phyloP scores from a whole-genome alignment of 164 flowering plant genomes.

The Euptelea pleiosperma region DNA sequence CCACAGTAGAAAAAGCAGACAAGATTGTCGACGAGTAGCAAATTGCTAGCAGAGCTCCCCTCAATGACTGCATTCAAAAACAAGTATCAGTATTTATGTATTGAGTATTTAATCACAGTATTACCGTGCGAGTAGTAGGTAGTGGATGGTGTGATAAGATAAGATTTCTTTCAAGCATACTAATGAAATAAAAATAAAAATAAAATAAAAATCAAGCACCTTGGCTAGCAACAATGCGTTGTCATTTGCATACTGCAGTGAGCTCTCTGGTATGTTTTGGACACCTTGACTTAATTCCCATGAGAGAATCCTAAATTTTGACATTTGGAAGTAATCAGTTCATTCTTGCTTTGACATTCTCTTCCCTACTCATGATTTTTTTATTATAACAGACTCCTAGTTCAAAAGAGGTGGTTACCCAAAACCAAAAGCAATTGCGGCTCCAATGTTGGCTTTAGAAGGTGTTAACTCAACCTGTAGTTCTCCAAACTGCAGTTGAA shows the following conservation, averaged over 20 bases:
- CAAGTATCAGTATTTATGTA: not conserved
- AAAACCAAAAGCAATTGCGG: slow-evolving; percentile 64
- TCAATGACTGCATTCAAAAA: slow-evolving; percentile 65
- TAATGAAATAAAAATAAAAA: not conserved
- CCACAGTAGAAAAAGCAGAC: slow-evolving; percentile 52
- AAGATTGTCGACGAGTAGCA: slow-evolving; percentile 59
- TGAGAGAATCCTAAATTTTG: slow-evolving; percentile 56
- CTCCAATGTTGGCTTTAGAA: slow-evolving; percentile 73
- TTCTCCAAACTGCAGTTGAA: slow-evolving; percentile 73
- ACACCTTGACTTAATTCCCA: slow-evolving; percentile 80
- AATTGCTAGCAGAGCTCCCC: slow-evolving; percentile 66
- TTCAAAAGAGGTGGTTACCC: slow-evolving; percentile 43
- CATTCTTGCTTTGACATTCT: not conserved
- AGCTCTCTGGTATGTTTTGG: slow-evolving; percentile 73
- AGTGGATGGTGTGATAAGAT: not conserved
- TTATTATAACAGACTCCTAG: no score
- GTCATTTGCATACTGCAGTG: slow-evolving; percentile 85
- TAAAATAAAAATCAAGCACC: slow-evolving; percentile 31
- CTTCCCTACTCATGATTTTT: not conserved
- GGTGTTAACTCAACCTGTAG: slow-evolving; percentile 81
- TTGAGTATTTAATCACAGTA: not conserved
- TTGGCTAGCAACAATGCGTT: slow-evolving; percentile 83
- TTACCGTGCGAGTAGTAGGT: not conserved
- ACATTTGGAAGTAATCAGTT: slow-evolving; percentile 3
- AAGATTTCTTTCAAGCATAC: not conserved